phyloP scores from a whole-genome alignment of 352 stramenopile species.

The Globisporangium paroecandrum region DNA sequence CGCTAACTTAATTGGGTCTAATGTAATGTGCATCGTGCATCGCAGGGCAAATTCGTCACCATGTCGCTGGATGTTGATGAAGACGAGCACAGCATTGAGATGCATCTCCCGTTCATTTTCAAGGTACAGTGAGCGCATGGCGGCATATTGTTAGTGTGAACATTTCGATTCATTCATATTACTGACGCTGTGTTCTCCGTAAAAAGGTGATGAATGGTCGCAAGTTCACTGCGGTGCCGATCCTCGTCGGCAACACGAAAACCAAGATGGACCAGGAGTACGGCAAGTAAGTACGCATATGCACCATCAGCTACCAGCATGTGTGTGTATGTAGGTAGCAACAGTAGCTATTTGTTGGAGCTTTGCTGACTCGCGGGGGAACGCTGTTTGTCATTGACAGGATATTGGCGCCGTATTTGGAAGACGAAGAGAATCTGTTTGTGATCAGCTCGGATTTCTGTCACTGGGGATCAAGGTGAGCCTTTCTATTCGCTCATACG shows the following conservation, averaged over 20 bases:
- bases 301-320: background rate
- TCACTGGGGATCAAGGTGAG: conserved; percentile 90
- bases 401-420: conserved; percentile 91
- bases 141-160: background rate
- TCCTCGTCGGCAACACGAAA: conserved; percentile 95
- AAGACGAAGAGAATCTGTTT: conserved; percentile 90
- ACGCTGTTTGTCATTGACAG: conserved; percentile 23
- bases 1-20: background rate
- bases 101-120: conserved; percentile 95
- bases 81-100: conserved; percentile 96
- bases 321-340: background rate
- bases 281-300: conserved; percentile 50
- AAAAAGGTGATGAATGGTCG: conserved; percentile 60
- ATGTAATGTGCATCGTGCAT: background rate
- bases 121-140: conserved; percentile 49
- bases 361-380: background rate
- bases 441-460: conserved; percentile 98
- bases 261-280: conserved; percentile 79
- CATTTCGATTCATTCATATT: background rate
- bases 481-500: too few relatives aligned
- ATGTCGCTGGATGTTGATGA: conserved; percentile 91
- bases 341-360: background rate
- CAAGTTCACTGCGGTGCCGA: conserved; percentile 90
- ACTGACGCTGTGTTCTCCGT: background rate
- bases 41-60: conserved; percentile 65